Evolutionary conservation across 768 basidiomycete genomes (phyloP).

Genomic region (Cystofilobasidium macerans): DNA sequence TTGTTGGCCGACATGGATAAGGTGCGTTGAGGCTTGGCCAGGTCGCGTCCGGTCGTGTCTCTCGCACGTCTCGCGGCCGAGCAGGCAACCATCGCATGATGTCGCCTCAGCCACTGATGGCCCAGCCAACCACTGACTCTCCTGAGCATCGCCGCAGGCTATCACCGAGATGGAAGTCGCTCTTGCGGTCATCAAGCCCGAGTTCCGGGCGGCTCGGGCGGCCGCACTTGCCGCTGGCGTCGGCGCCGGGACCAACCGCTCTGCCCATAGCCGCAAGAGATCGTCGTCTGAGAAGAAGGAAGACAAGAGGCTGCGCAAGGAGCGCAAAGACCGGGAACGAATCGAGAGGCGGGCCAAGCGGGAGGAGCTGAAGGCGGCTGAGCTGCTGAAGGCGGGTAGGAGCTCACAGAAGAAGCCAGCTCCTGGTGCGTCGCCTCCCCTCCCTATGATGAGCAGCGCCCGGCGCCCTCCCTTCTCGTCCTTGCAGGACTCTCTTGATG

Average conservation of each 20-base stretch:
- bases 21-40: neutral
- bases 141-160: neutral
- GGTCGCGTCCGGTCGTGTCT: neutral
- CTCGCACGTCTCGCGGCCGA: neutral
- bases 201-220: slow-evolving; percentile 1
- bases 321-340: neutral
- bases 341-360: neutral
- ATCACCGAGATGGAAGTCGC: slow-evolving; percentile 26
- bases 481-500: too few relatives aligned
- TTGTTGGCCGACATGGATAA: slow-evolving; percentile 11
- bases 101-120: neutral
- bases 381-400: neutral
- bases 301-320: slow-evolving; percentile 15
- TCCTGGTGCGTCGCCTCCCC: neutral
- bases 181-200: slow-evolving; percentile 16
- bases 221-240: neutral
- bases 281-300: slow-evolving; percentile 11
- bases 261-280: neutral
- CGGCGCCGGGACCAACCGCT: neutral
- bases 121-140: neutral
- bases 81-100: too few relatives aligned
- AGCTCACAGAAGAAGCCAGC: slow-evolving; percentile 2
- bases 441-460: neutral
- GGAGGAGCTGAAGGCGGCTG: neutral
- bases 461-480: too few relatives aligned